Base-by-base conservation (phyloP, 73 alveolate species). In the Halteria grandinella region DNA sequence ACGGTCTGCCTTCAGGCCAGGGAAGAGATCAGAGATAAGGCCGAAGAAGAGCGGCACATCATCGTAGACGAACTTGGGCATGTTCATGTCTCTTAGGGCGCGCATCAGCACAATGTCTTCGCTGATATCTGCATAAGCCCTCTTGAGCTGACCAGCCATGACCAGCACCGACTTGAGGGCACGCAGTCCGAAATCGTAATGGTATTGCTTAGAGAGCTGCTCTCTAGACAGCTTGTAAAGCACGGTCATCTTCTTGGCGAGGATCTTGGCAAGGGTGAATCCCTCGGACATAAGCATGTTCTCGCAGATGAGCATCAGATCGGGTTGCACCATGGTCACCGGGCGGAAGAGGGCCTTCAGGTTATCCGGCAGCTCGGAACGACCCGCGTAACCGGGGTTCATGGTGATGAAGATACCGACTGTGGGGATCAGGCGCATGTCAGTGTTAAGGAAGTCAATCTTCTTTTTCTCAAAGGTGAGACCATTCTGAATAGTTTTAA, bases 351-450 rank as follows among this genome's bases (percentile, higher is more conserved):
- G 90, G 27, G 99, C 99, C 79, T 98, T 98, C 66, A 98, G 84
- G 95, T 98, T 98, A 89, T 98, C 99, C 0, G 99, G 99, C 48
- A 98, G 91, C 82, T 98, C 99, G 0, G 99, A 93, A 76, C 99
- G 87, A 50, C 99, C 99, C 44, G 98, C 99, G 89, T 98, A 98
- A 34, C 99, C 99, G 15, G 99, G 99, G 69, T 98, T 98, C 99
- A 97, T 97, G 29, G 99, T 98, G 52, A 97, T 93, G 79, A 93
- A 94, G 47, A 89, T 93, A 75, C 99, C 99, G 20, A 98, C 93
- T 25, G 99, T 95, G 33, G 97, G 97, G 49, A 92, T 87, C 40
- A 94, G 92, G 39, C 88, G 81, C 44, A 96, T 92, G 63, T 97
- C 99, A 47, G 89, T 88, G 11, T 95, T 95, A 79, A 90, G 88